Base-by-base conservation (phyloP, 2,329 filamentous ascomycete genomes). In the Spiromastix sp. region DNA sequence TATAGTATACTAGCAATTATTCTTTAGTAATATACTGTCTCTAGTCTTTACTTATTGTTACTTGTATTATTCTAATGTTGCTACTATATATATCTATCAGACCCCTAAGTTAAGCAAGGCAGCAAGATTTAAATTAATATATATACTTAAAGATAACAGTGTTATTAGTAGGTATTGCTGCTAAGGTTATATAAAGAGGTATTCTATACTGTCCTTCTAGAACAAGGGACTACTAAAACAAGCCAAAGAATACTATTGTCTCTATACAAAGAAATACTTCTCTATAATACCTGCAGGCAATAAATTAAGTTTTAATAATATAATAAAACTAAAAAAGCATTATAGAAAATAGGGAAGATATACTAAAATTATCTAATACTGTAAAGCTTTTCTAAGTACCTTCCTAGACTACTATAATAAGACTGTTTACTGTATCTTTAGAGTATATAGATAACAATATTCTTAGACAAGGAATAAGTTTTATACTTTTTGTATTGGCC, bases 181-280 rank as follows among this genome's bases (percentile, higher is more conserved):
- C n/a, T 20, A 22, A 11, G 30, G 30, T 9, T 33, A 20, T 20
- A 5, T 20, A 12, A 20, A 33, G 15, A 33, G 17, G 24, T 11
- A 33, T 22, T 4, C 30, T 19, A 10, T 33, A 12, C 15, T 9
- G 11, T 21, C 30, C n/a, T 21, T 33, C 18, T 21, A 17, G 3
- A 11, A 21, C 19, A 20, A 33, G 19, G 30, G 24, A 19, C 12
- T 22, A 10, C 18, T 10, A 19, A 33, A 33, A 33, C 16, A 22
- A 10, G 18, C 30, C 9, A 33, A 22, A 20, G 19, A 33, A 8
- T 20, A 20, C n/a, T 33, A 33, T 22, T 22, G 30, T 21, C 30
- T 33, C 19, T 20, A n/a, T 22, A 33, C 30, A 8, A 33, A 21
- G 17, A 33, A 21, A 21, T 33, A 20, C 18, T 33, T 33, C 30